Evolutionary conservation across 495 filamentous ascomycete genomes (phyloP).

Genomic region (Penicillium goetzii): DNA sequence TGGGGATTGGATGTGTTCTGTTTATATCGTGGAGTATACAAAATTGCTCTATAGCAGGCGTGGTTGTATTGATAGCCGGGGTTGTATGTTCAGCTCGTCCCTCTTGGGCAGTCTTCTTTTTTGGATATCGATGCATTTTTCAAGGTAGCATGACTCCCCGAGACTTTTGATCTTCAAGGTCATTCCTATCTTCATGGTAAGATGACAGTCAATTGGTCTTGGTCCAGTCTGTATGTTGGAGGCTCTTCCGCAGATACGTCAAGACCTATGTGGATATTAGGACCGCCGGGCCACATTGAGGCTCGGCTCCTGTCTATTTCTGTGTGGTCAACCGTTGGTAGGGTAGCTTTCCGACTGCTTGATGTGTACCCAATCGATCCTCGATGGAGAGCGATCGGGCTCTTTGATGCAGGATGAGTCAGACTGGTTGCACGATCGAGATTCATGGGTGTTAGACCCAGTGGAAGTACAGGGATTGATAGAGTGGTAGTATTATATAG

Average conservation of each 20-base stretch:
- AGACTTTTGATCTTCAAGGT: not conserved
- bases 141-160: not conserved
- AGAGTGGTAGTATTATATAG: not conserved
- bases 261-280: too few species aligned
- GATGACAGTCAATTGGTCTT: too few species aligned
- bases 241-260: too few species aligned
- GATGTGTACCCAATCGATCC: not conserved
- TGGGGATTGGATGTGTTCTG: not conserved
- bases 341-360: not conserved
- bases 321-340: not conserved
- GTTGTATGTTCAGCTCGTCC: not conserved
- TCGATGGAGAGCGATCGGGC: not conserved
- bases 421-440: not conserved
- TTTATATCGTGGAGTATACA: not conserved
- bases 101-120: too few species aligned
- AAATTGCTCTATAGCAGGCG: not conserved
- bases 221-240: too few species aligned
- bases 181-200: too few species aligned
- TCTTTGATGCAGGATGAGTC: not conserved
- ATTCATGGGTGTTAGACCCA: not conserved
- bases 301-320: not conserved
- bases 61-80: not conserved
- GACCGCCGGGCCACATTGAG: not conserved
- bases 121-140: not conserved
- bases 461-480: not conserved